Evolutionary conservation across 75 land plant species (phyloP).

Genomic region (Cunninghamia lanceolata): DNA sequence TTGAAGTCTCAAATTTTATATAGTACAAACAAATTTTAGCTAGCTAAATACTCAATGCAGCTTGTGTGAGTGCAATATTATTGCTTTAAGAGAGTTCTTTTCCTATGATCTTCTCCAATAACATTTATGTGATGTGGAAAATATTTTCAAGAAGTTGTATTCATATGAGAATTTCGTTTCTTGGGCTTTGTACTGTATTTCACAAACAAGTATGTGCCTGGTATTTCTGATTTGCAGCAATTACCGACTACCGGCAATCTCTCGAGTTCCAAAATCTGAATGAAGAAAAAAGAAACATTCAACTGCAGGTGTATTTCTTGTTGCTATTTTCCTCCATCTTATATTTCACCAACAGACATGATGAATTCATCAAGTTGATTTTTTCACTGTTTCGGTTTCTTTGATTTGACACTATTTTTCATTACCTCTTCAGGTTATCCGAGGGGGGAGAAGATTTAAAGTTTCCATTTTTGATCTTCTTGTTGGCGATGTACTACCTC

Average conservation of each 20-base stretch:
- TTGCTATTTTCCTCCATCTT: not conserved
- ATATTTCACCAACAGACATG: no score
- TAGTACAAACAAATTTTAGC: no score
- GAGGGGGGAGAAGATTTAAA: constrained; percentile 66
- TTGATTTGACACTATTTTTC: not conserved
- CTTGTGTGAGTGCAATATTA: no score
- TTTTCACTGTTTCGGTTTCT: not conserved
- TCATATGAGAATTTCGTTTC: not conserved
- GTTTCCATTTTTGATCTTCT: constrained; percentile 77
- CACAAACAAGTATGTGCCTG: not conserved
- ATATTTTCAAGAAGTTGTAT: not conserved
- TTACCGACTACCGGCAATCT: constrained; percentile 76
- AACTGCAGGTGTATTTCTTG: constrained; percentile 42
- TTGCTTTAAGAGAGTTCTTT: no score
- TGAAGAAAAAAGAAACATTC: constrained; percentile 72
- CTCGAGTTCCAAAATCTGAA: constrained; percentile 75
- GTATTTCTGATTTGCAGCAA: constrained; percentile 26
- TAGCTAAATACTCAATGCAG: no score
- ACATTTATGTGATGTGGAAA: not conserved
- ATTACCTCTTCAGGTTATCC: constrained; percentile 34
- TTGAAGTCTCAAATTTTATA: no score
- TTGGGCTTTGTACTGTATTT: not conserved
- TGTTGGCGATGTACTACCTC: constrained; percentile 88
- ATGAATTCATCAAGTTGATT: no score
- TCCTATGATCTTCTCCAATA: not conserved